phyloP scores from a whole-genome alignment of 805 yeast genomes.

The Kazachstania taianensis region DNA sequence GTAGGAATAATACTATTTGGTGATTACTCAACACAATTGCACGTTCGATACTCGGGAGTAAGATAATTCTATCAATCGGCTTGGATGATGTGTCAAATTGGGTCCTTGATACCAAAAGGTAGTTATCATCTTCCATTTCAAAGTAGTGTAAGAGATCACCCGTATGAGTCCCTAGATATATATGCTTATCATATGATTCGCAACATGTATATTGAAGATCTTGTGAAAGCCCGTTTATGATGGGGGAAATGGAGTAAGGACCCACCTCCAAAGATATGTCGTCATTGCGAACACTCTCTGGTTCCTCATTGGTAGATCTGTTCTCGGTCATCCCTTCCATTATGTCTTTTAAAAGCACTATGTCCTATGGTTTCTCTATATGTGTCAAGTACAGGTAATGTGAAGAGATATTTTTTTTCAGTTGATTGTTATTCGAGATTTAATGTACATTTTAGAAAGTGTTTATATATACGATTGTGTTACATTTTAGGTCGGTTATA shows the following conservation, averaged over 20 bases:
- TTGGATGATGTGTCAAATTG: constrained; percentile 12
- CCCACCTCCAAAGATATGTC: no score
- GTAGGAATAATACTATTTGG: constrained; percentile 16
- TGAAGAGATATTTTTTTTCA: no score
- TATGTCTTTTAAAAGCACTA: no score
- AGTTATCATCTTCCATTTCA: constrained; percentile 25
- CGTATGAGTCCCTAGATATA: constrained; percentile 23
- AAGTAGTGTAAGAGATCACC: constrained; percentile 28
- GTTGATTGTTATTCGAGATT: no score
- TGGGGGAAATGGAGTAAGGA: constrained; percentile 14
- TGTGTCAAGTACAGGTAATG: no score
- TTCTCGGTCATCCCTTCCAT: no score
- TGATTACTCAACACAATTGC: constrained; percentile 20
- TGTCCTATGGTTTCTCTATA: no score
- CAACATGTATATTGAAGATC: constrained; percentile 18
- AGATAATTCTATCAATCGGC: constrained; percentile 19
- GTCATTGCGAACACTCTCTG: no score
- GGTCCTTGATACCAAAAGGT: constrained; percentile 24
- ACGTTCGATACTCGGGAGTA: constrained; percentile 23
- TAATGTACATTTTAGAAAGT: no score
- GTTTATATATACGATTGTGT: no score
- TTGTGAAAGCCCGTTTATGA: constrained; percentile 20
- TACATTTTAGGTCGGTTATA: no score
- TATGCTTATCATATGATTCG: constrained; percentile 24
- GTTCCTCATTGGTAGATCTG: no score